Evolutionary conservation across 805 yeast species (phyloP).

Genomic region (Wickerhamomyces chaumierensis): DNA sequence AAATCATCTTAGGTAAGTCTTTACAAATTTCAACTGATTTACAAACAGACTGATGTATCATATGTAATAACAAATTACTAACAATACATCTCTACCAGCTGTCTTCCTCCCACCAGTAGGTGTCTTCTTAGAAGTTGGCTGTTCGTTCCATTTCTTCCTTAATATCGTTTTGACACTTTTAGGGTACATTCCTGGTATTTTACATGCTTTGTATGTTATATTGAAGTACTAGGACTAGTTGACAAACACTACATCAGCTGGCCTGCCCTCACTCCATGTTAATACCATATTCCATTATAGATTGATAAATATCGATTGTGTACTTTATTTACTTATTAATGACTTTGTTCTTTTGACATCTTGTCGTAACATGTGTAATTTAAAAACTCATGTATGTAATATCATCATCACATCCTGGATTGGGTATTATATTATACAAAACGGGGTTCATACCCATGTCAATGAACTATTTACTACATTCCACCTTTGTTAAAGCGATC

Average conservation of each 20-base stretch:
- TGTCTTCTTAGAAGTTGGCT: constrained; percentile 43
- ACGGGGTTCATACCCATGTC: too few relatives aligned
- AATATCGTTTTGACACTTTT: constrained; percentile 52
- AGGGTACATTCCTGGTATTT: constrained; percentile 65
- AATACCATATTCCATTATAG: background rate
- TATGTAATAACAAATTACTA: background rate
- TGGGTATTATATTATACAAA: too few relatives aligned
- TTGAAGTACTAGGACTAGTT: constrained; percentile 11
- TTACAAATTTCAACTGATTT: too few relatives aligned
- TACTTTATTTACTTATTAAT: too few relatives aligned
- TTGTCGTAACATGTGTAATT: too few relatives aligned
- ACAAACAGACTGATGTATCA: too few relatives aligned
- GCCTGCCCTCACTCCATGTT: too few relatives aligned
- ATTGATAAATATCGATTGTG: too few relatives aligned
- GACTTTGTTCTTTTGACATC: too few relatives aligned
- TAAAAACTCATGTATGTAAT: too few relatives aligned
- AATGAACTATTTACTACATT: background rate
- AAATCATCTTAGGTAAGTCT: constrained; percentile 25
- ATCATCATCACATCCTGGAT: too few relatives aligned
- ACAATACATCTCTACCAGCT: constrained; percentile 18
- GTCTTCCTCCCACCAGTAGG: constrained; percentile 46
- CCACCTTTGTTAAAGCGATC: constrained; percentile 36
- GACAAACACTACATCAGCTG: too few relatives aligned
- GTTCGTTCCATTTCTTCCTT: constrained; percentile 22
- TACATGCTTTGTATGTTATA: constrained; percentile 49